Percentiles rank a stretch among this genome's conserved stretches.
Evolutionary conservation across 2,329 filamentous ascomycete species (phyloP).

Genomic region (Rasamsonia emersonii): DNA sequence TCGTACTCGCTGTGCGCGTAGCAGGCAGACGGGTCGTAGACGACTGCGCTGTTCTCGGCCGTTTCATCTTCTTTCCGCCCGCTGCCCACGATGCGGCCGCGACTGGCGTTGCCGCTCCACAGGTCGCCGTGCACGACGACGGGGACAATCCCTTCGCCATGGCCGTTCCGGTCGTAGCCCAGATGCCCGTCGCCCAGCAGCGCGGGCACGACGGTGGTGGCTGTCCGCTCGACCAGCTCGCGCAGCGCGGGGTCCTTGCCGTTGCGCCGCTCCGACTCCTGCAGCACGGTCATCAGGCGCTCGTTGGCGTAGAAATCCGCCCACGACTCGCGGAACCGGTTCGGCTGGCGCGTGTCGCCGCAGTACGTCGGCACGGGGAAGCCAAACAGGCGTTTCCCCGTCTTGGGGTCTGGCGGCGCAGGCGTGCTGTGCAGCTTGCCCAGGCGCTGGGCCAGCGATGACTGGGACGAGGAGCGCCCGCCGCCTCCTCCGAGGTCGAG

Average conservation of each 20-base stretch:
- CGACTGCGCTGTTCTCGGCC: conserved; percentile 58
- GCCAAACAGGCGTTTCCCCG: conserved; percentile 55
- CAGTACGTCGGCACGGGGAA: conserved; percentile 83
- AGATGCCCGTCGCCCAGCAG: conserved; percentile 63
- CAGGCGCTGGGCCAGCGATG: conserved; percentile 63
- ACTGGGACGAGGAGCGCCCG: conserved; percentile 35
- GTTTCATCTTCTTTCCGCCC: conserved; percentile 23
- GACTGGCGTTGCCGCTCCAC: conserved; percentile 80
- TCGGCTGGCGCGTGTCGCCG: conserved; percentile 74
- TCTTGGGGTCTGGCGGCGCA: conserved; percentile 43
- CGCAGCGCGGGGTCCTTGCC: conserved; percentile 56
- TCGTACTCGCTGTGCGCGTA: conserved; percentile 89
- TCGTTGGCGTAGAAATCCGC: conserved; percentile 76
- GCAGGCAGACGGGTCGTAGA: conserved; percentile 72
- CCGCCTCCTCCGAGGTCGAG: conserved; percentile 57
- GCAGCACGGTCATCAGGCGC: conserved; percentile 58
- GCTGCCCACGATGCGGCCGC: conserved; percentile 51
- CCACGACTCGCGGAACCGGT: conserved; percentile 65
- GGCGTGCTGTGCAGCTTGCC: conserved; percentile 69
- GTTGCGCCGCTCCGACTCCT: conserved; percentile 50
- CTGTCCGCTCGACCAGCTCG: conserved; percentile 56
- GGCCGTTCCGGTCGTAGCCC: conserved; percentile 33
- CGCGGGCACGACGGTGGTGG: conserved; percentile 59
- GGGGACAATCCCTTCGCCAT: conserved; percentile 54
- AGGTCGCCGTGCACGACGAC: conserved; percentile 85